Base-by-base conservation (phyloP, 768 basidiomycete genomes). In the Amyloporia xantha region DNA sequence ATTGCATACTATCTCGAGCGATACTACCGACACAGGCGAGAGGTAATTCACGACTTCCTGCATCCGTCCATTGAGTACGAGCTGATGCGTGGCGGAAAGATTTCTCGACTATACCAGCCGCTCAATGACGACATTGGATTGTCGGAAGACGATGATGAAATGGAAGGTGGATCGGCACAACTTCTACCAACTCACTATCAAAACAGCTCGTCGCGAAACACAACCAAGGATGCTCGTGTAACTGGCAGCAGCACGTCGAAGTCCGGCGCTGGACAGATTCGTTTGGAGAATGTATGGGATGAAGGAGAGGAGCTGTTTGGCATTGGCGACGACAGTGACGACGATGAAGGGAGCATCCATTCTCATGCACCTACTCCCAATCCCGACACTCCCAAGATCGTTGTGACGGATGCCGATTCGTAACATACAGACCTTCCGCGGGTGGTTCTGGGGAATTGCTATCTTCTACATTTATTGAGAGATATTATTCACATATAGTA, bases 11-110 rank as follows among this genome's bases (percentile, higher is more conserved):
- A 88, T 51, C 62, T 86, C 41, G 90, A 92, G 59, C 73, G 72
- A 37, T 79, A 90, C 57, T 84, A 92, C 61, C 83, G 90, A 21
- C 77, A 79, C 51, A 74, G 90, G 56, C 78, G 85, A 66, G 90
- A 92, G 72, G 87, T 86, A 59, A 43, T 67, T 42, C n/a, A n/a
- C 53, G 19, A 35, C n/a, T 12, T 11, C 28, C 5, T 27, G 33
- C 33, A 35, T 35, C n/a, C n/a, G 10, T 35, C 9, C n/a, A 9
- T n/a, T 35, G 33, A 10, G 33, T 35, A 15, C 25, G 38, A 44
- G 15, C 28, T 46, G 36, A 24, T 37, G 42, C 25, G 35, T n/a
- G n/a, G n/a, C 41, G 10, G 4, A 20, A 54, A 89, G 86, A 91
- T 91, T 51, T 73, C 81, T 17, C 80, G 86, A 4, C 69, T 92